Conservation (phyloP, 192 early-diverging fungal species). For the Bifiguratus adelaidae region DNA sequence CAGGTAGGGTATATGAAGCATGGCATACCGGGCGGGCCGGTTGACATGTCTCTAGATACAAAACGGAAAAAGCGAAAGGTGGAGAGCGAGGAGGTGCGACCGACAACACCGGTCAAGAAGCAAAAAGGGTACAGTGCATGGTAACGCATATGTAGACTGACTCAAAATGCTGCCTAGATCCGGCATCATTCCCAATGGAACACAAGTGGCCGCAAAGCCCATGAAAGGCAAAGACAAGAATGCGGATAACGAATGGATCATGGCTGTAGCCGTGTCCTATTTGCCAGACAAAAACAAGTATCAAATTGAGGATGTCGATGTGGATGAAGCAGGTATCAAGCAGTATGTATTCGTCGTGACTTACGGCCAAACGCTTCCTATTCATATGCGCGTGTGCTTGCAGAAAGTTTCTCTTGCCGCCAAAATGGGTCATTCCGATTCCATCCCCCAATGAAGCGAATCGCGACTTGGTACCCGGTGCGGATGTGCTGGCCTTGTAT, state of each 20-base stretch:
- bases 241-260: slow-evolving; percentile 37
- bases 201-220: slow-evolving; percentile 37
- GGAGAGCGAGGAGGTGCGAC: slow-evolving; percentile 9
- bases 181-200: no score
- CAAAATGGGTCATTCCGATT: slow-evolving; percentile 32
- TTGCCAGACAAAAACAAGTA: slow-evolving; percentile 37
- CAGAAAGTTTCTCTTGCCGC: slow-evolving; percentile 32
- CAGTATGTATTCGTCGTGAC: slow-evolving; percentile 18
- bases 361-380: neutral
- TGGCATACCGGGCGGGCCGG: neutral
- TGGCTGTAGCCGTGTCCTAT: slow-evolving; percentile 32
- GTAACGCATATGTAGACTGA: neutral
- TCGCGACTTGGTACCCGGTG: slow-evolving; percentile 13
- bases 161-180: neutral
- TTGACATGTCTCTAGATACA: slow-evolving; percentile 5
- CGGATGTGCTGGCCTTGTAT: slow-evolving; percentile 38
- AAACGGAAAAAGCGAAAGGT: slow-evolving; percentile 21
- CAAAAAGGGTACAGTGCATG: slow-evolving; percentile 3
- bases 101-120: neutral
- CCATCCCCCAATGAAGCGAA: slow-evolving; percentile 29
- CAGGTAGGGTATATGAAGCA: neutral
- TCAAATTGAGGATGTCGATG: slow-evolving; percentile 43
- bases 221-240: slow-evolving; percentile 35
- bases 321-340: slow-evolving; percentile 32
- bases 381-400: neutral